Base-by-base conservation (phyloP, 164 flowering plant species). In the Umbilicus rupestris region DNA sequence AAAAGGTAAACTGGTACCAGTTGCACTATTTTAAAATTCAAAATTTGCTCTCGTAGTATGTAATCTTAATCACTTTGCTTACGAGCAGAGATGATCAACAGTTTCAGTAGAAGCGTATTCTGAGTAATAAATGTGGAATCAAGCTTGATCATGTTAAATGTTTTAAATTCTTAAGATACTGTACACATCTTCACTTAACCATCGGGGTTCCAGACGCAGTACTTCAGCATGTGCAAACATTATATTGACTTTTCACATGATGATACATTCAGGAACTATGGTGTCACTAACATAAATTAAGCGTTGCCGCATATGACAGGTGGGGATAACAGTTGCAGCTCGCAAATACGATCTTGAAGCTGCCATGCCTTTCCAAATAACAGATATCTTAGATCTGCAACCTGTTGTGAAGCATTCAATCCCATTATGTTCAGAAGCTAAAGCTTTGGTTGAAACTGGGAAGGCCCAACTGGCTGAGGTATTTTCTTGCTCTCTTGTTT, bases 381-480 rank as follows among this genome's bases (percentile, higher is more conserved):
- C 85, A 47, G 99, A 95, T 81, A 78, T 95, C 60, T 76, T 92
- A 66, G 62, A 95, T 82, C 76, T 95, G 57, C 92, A 80, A 76
- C 99, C 98, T 66, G 95, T 95, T 3, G 88, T 92, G 44, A 95
- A 95, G 79, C 94, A 95, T 74, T 88, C 98, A 19, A 79, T 95
- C 72, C 99, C 99, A 37, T 78, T 90, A 63, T 88, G 96, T 74
- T 79, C 88, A 69, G 99, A 88, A 77, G 97, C 98, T 17, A 92
- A 85, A 84, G 88, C 86, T 68, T 92, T 95, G 60, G 87, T 95
- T 58, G 99, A 92, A 78, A 82, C 95, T 47, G 99, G 97, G 42
- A 95, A 95, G 73, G 78, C 75, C 70, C 91, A 84, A 47, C 72
- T 92, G 77, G 94, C 96, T 69, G 98, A 95, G 93, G 98, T 95